Percentiles rank a stretch among this genome's conserved stretches.
phyloP scores from a whole-genome alignment of 2,329 filamentous ascomycete species.

The Parascedosporium putredinis region DNA sequence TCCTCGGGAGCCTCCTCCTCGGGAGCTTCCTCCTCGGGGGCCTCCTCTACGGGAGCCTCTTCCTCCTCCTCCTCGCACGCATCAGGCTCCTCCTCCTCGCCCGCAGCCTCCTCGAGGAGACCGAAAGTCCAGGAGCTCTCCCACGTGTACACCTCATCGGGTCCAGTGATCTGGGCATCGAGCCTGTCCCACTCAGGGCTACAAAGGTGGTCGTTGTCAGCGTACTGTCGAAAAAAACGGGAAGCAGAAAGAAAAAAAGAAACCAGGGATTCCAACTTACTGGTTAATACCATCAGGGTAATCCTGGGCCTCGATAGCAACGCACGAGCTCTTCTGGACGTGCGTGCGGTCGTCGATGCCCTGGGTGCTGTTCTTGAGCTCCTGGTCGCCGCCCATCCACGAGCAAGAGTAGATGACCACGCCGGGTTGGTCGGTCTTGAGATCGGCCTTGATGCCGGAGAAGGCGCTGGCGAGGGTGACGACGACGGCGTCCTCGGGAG shows the following conservation, averaged over 20 bases:
- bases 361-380: conserved; percentile 47
- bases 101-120: conserved; percentile 3
- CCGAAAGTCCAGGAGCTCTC: conserved; percentile 35
- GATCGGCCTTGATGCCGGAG: conserved; percentile 59
- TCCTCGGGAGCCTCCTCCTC: neutral
- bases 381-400: conserved; percentile 38
- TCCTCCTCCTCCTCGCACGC: neutral
- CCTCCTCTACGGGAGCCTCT: neutral
- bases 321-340: conserved; percentile 53
- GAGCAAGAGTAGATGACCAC: conserved; percentile 63
- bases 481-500: conserved; percentile 27
- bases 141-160: conserved; percentile 30
- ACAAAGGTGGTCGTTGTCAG: conserved; percentile 11
- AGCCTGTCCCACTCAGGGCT: conserved; percentile 35
- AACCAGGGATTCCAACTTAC: conserved; percentile 21
- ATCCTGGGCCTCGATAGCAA: conserved; percentile 68
- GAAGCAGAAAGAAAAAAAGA: conserved; percentile 1
- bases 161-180: conserved; percentile 28
- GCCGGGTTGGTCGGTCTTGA: conserved; percentile 60
- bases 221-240: neutral
- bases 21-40: neutral
- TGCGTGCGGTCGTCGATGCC: conserved; percentile 32
- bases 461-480: conserved; percentile 49
- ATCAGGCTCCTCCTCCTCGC: neutral
- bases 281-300: conserved; percentile 72